A percentile compares a stretch with the other conserved stretches of the same genome.
phyloP scores from a whole-genome alignment of 257 asterid genomes.

The Euphrasia confusa region DNA sequence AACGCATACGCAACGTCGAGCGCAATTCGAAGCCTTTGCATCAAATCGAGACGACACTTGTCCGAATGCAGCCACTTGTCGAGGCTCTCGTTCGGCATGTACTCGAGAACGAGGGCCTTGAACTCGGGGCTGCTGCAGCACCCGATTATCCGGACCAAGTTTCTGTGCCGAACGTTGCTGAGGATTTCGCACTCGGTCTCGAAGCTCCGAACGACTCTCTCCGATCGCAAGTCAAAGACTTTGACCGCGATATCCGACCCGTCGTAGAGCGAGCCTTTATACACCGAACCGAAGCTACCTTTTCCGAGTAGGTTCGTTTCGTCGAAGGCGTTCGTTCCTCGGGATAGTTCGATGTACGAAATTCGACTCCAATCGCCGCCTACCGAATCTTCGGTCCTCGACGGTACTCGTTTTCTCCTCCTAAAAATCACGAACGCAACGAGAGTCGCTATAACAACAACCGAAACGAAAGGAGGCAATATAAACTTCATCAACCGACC shows the following conservation, averaged over 20 bases:
- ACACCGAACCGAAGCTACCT: conserved; percentile 26
- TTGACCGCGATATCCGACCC: background rate
- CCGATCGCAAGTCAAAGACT: background rate
- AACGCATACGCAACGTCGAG: background rate
- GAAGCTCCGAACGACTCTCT: background rate
- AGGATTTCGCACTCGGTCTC: background rate
- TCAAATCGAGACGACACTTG: background rate
- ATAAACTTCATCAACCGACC: conserved; percentile 25
- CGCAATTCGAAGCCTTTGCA: background rate
- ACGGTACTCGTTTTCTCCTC: conserved; percentile 12
- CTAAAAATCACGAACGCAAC: conserved; percentile 3
- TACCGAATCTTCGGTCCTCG: background rate
- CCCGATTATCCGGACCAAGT: background rate
- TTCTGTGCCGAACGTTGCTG: background rate
- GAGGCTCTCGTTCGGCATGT: conserved; percentile 5
- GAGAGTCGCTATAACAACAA: background rate
- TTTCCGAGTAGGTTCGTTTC: conserved; percentile 24
- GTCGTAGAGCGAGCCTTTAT: background rate
- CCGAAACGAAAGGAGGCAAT: conserved; percentile 9
- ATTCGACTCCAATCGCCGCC: conserved; percentile 22
- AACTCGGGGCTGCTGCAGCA: background rate
- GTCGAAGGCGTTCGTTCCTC: conserved; percentile 2
- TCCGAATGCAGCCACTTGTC: conserved; percentile 1
- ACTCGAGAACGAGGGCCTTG: background rate
- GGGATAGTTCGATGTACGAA: conserved; percentile 26